Percentiles rank a stretch among this genome's conserved stretches.
Evolutionary conservation across 164 flowering plant genomes (phyloP).

Genomic region (Taxillus chinensis): DNA sequence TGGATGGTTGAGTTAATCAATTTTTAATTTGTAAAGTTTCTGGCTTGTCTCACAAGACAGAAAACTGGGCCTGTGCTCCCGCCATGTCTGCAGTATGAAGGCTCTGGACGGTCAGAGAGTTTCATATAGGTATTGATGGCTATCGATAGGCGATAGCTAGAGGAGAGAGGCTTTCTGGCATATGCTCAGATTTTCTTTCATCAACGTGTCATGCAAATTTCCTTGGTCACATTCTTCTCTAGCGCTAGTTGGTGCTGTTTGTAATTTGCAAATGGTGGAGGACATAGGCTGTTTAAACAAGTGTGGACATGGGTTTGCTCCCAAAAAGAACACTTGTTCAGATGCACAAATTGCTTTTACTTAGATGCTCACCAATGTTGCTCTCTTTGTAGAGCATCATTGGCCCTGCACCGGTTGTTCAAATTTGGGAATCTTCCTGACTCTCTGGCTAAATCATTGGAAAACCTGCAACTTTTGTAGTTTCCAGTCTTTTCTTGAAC

Average conservation of each 20-base stretch:
- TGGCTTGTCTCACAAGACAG: neutral
- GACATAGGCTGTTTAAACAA: conserved; percentile 78
- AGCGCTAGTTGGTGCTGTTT: neutral
- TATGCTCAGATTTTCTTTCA: neutral
- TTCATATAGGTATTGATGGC: neutral
- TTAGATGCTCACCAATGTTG: conserved; percentile 45
- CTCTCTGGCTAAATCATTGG: conserved; percentile 43
- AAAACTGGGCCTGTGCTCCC: neutral
- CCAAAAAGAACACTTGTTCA: conserved; percentile 40
- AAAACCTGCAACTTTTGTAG: conserved; percentile 47
- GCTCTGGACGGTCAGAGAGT: neutral
- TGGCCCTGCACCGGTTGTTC: conserved; percentile 72
- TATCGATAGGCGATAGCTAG: conserved; percentile 1
- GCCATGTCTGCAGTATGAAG: neutral
- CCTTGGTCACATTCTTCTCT: neutral
- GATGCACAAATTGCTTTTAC: conserved; percentile 19
- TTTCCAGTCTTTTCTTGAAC: conserved; percentile 33
- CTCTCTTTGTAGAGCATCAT: conserved; percentile 44
- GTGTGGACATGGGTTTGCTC: conserved; percentile 80
- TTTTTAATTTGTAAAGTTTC: neutral
- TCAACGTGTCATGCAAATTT: neutral
- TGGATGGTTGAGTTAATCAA: neutral
- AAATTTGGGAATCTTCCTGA: conserved; percentile 28
- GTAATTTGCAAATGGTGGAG: conserved; percentile 31
- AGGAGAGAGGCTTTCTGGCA: neutral